These are phyloP conservation scores for Fereydounia khargensis DNA, from an alignment of 1,284 basidiomycete species.

Conservation along the genomic window DNA sequence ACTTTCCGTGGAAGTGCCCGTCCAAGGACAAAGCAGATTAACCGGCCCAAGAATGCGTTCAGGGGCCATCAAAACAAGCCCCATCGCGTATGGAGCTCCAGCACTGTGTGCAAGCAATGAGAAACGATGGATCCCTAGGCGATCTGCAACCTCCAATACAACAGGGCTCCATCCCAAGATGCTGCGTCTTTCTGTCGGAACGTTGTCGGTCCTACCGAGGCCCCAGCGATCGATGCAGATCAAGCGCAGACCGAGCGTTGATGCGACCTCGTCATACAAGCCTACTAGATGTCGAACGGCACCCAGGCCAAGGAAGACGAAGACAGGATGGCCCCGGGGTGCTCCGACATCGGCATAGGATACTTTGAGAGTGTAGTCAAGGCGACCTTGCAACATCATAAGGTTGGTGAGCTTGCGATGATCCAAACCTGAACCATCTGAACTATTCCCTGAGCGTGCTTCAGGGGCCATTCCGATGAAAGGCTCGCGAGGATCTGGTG, in stretches of 20 bases:
- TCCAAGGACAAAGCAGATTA: slow-evolving; percentile 94
- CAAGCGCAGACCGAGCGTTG: slow-evolving; percentile 76
- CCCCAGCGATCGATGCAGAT: slow-evolving; percentile 98
- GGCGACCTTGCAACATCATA: slow-evolving; percentile 72
- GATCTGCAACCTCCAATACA: slow-evolving; percentile 82
- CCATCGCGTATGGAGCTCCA: slow-evolving; percentile 88
- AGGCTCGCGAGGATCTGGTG: background rate
- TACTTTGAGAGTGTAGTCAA: slow-evolving; percentile 75
- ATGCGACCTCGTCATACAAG: slow-evolving; percentile 92
- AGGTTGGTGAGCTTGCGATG: slow-evolving; percentile 80
- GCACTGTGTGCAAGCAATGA: slow-evolving; percentile 95
- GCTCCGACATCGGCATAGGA: slow-evolving; percentile 88
- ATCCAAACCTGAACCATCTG: slow-evolving; percentile 61
- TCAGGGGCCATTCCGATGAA: background rate
- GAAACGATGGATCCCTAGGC: slow-evolving; percentile 74
- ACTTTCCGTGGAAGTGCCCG: slow-evolving; percentile 75
- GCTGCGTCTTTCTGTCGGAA: slow-evolving; percentile 68
- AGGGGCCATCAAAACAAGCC: slow-evolving; percentile 73
- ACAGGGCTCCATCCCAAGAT: slow-evolving; percentile 87
- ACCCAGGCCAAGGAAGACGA: slow-evolving; percentile 88
- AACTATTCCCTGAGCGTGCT: background rate
- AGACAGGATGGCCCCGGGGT: slow-evolving; percentile 75
- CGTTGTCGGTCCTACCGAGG: slow-evolving; percentile 75
- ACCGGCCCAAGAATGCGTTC: slow-evolving; percentile 78
- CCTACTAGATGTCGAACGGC: slow-evolving; percentile 92